These are phyloP conservation scores for Histomonas meleagridis DNA, from an alignment of 208 protist species.

Conservation along the genomic window DNA sequence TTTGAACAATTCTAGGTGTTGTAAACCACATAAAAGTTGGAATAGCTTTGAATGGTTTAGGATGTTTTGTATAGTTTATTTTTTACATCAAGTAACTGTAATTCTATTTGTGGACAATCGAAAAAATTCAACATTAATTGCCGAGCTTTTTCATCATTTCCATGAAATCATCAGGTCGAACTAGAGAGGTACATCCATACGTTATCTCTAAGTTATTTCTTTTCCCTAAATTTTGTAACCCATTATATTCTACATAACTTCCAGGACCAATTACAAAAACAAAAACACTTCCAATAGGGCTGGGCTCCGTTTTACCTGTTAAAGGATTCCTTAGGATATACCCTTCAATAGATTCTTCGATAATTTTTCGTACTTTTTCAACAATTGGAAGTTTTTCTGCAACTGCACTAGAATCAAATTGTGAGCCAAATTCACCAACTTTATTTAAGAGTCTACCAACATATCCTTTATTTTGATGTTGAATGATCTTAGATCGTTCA, in stretches of 20 bases:
- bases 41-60: too few species aligned
- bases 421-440: background rate
- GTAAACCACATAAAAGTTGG: too few species aligned
- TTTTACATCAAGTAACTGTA: too few species aligned
- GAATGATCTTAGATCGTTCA: background rate
- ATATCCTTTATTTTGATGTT: background rate
- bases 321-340: background rate
- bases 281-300: background rate
- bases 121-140: too few species aligned
- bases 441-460: background rate
- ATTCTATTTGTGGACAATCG: too few species aligned
- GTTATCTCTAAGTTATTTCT: background rate
- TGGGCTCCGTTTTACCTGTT: background rate
- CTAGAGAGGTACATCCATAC: background rate
- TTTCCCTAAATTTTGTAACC: background rate
- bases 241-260: background rate
- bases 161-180: background rate
- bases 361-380: background rate
- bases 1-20: too few species aligned
- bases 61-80: too few species aligned
- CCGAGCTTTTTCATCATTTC: too few species aligned
- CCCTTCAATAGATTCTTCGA: background rate
- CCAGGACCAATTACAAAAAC: constrained; percentile 24
- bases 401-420: background rate
- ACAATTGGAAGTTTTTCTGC: constrained; percentile 12